Conservation (phyloP, 345 rosid species). For the Eucalyptus urophylla region DNA sequence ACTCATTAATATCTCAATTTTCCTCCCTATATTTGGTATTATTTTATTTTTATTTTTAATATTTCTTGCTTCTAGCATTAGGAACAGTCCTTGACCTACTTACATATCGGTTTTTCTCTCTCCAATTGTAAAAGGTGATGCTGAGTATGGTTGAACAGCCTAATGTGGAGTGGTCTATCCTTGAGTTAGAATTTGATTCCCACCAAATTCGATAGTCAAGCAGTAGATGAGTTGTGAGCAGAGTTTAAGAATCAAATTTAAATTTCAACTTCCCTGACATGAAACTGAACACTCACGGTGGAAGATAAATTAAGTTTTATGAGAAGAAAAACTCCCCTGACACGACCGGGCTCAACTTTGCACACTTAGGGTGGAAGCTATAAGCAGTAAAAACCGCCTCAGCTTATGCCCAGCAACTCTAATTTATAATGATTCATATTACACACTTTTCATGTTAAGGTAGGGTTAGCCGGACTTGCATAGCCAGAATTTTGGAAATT, state of each 20-base stretch:
- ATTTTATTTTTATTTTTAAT: neutral
- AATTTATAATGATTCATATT: neutral
- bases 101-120: neutral
- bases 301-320: neutral
- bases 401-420: neutral
- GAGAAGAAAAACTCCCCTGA: neutral
- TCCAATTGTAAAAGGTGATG: neutral
- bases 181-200: neutral
- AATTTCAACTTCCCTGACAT: neutral
- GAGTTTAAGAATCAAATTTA: neutral
- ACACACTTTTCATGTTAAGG: neutral
- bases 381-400: neutral
- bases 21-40: neutral
- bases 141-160: neutral
- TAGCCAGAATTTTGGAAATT: neutral
- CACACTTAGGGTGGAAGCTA: neutral
- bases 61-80: neutral
- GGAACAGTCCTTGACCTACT: neutral
- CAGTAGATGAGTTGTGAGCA: neutral
- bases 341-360: neutral
- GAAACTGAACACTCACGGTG: neutral
- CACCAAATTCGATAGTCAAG: neutral
- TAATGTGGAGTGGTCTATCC: neutral
- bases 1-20: neutral
- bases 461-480: neutral